Base-by-base conservation (phyloP, 441 rosid species). In the Mallotus repandus region DNA sequence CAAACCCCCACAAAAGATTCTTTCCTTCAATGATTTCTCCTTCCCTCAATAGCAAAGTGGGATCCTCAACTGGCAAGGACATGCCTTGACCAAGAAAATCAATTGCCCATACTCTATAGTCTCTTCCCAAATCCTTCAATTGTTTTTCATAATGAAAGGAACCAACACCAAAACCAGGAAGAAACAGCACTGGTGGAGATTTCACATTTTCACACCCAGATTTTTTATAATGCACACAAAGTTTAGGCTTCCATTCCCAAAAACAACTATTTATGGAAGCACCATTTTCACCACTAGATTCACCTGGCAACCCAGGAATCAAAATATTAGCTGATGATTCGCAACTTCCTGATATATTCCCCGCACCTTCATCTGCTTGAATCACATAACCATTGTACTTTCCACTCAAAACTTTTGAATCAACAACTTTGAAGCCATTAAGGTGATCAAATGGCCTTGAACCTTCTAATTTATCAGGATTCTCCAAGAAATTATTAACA, bases 151-250 rank as follows among this genome's bases (percentile, higher is more conserved):
- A 92, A 79, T 95, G 99, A 79, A 95, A 95, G 5, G 97, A 87
- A 81, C 99, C 98, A 66, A 91, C 96, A 63, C 99, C 97, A 76
- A 95, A 95, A 70, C 99, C 97, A 41, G 99, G 99, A 79, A 95
- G 98, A 80, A 92, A 91, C 73, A 95, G 75, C 59, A 95, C 81
- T 0, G 93, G 73, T 5, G 97, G 96, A 63, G 94, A 91, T 56
- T 82, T 84, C 69, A 84, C 63, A 70, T 92, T 95, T 62, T 69
- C 87, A 73, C 82, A 74, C 14, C 99, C 97, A 0, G 92, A 85
- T 77, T 83, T 92, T 81, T 95, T 93, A 72, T 89, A 89, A 60
- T 91, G 90, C 70, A 92, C 92, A 10, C 71, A 84, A 53, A 89
- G 77, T 69, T 95, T 91, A 0, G 98, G 96, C 74, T 85, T 95